Percentiles rank a stretch among this genome's conserved stretches.
Evolutionary conservation across 441 rosid species (phyloP).

Genomic region (Euphorbia schlechtendalii): DNA sequence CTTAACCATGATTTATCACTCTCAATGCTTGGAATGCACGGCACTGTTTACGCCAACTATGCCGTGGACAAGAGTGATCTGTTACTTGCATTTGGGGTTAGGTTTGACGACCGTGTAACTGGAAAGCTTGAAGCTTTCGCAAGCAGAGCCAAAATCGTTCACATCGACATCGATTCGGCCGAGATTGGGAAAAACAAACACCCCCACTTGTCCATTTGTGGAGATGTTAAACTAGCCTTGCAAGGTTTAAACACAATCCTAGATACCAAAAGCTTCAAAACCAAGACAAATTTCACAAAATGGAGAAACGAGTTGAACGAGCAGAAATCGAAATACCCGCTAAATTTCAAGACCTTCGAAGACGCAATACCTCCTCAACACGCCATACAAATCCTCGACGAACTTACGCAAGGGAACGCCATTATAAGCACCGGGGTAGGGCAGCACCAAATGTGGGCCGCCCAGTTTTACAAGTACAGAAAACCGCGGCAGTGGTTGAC

Average conservation of each 20-base stretch:
- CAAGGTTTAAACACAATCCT: slow-evolving; percentile 60
- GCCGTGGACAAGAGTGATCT: slow-evolving; percentile 78
- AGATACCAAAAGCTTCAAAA: slow-evolving; percentile 37
- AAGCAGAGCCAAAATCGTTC: slow-evolving; percentile 87
- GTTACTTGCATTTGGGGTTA: slow-evolving; percentile 84
- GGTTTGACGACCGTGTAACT: slow-evolving; percentile 92
- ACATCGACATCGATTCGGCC: slow-evolving; percentile 84
- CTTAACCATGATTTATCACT: slow-evolving; percentile 55
- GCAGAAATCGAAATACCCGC: slow-evolving; percentile 57
- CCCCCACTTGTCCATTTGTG: slow-evolving; percentile 85
- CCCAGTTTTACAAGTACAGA: slow-evolving; percentile 87
- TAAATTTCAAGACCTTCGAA: slow-evolving; percentile 69
- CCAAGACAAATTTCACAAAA: slow-evolving; percentile 46
- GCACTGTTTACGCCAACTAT: slow-evolving; percentile 90
- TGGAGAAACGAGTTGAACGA: slow-evolving; percentile 74
- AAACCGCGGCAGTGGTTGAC: slow-evolving; percentile 92
- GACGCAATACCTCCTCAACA: slow-evolving; percentile 91
- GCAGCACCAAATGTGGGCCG: slow-evolving; percentile 99
- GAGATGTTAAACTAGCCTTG: slow-evolving; percentile 72
- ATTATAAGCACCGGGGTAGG: slow-evolving; percentile 93
- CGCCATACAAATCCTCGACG: slow-evolving; percentile 81
- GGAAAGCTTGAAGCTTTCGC: slow-evolving; percentile 96
- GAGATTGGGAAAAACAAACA: slow-evolving; percentile 98
- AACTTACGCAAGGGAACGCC: slow-evolving; percentile 77
- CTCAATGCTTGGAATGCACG: slow-evolving; percentile 97